Percentiles rank a stretch among this genome's conserved stretches.
These are phyloP conservation scores for Kalanchoe fedtschenkoi DNA, from an alignment of 164 flowering plant genomes.

Conservation along the genomic window DNA sequence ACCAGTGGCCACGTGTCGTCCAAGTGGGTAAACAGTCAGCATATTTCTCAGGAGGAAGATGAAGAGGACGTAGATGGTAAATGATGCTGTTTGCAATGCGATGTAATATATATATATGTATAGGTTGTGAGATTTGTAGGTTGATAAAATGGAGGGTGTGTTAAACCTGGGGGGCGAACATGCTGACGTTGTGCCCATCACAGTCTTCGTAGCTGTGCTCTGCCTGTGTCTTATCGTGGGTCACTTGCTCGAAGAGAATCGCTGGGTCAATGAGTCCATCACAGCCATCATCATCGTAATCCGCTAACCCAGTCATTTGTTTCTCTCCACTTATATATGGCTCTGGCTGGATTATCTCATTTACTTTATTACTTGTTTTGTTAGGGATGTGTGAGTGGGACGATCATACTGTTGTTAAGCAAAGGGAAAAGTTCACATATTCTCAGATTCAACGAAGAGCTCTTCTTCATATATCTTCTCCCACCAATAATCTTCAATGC, in stretches of 20 bases:
- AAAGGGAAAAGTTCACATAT: constrained; percentile 58
- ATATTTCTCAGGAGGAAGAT: too few species aligned
- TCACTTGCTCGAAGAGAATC: constrained; percentile 57
- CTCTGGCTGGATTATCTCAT: too few species aligned
- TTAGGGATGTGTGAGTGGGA: constrained; percentile 62
- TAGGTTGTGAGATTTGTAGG: too few species aligned
- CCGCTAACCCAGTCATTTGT: too few species aligned
- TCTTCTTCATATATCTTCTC: constrained; percentile 67
- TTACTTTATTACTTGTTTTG: too few species aligned
- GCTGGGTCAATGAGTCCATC: constrained; percentile 72
- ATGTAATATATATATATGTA: too few species aligned
- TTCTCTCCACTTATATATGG: too few species aligned
- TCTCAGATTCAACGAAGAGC: constrained; percentile 64
- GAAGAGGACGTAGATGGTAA: too few species aligned
- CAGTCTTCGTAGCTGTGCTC: constrained; percentile 49
- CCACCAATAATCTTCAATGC: constrained; percentile 77
- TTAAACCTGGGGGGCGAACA: constrained; percentile 19
- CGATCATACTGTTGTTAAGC: constrained; percentile 42
- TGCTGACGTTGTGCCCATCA: constrained; percentile 35
- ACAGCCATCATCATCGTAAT: constrained; percentile 53
- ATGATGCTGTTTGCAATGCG: too few species aligned
- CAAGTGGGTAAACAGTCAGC: background rate
- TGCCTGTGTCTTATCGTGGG: constrained; percentile 53
- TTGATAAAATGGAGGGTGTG: background rate
- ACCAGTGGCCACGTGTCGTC: background rate